Conservation (phyloP, 1,284 basidiomycete genomes). For the Ustilago cynodontis region DNA sequence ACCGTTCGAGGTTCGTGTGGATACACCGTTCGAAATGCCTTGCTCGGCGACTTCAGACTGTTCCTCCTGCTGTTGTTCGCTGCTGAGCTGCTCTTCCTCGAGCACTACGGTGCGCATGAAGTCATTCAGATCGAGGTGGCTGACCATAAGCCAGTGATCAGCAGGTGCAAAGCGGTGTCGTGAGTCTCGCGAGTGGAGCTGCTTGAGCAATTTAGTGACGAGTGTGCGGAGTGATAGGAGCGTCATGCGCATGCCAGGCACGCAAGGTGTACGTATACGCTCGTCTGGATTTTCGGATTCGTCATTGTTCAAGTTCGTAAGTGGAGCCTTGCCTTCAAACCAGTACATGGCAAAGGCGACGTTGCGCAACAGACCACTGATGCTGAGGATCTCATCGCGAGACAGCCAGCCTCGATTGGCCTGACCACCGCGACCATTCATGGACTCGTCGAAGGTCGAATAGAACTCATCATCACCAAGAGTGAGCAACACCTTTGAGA, state of each 20-base stretch:
- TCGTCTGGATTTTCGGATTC: not conserved
- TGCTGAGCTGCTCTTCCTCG: constrained; percentile 63
- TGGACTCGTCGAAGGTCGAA: constrained; percentile 65
- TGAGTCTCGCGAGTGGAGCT: constrained; percentile 64
- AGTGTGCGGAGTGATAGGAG: constrained; percentile 54
- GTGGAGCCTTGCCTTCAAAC: constrained; percentile 73
- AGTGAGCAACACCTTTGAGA: constrained; percentile 85
- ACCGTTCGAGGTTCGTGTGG: not conserved
- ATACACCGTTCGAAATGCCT: not conserved
- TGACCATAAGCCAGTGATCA: constrained; percentile 87
- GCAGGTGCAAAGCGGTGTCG: constrained; percentile 49
- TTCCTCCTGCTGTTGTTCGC: constrained; percentile 33
- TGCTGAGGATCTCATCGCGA: constrained; percentile 82
- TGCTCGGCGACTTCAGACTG: not conserved
- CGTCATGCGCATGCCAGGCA: constrained; percentile 56
- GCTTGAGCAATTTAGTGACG: constrained; percentile 62
- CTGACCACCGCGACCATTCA: constrained; percentile 18
- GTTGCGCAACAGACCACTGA: constrained; percentile 80
- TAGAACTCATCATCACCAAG: constrained; percentile 99
- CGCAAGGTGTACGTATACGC: constrained; percentile 21
- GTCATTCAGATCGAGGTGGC: constrained; percentile 79
- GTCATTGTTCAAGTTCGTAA: constrained; percentile 34
- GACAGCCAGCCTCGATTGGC: constrained; percentile 72
- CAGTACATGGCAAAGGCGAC: constrained; percentile 85
- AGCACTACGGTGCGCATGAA: constrained; percentile 88